Percentiles rank a stretch among this genome's conserved stretches.
phyloP scores from a whole-genome alignment of 495 filamentous ascomycete genomes.

The Neurospora discreta region DNA sequence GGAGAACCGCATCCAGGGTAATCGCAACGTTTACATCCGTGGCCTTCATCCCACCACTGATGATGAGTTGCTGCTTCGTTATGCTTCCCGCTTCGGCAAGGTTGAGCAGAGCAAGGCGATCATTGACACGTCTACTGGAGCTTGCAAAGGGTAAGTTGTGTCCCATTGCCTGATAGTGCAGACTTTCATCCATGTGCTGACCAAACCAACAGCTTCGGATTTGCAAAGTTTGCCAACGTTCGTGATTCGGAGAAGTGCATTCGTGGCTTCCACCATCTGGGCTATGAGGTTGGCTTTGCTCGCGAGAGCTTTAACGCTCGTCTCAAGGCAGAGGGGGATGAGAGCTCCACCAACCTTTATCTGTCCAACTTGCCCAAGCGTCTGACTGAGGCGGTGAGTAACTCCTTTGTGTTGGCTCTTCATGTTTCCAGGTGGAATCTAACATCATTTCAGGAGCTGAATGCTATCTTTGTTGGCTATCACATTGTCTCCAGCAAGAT shows the following conservation, averaged over 20 bases:
- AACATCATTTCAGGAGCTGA: slow-evolving; percentile 45
- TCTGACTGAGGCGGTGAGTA: slow-evolving; percentile 73
- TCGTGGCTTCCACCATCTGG: slow-evolving; percentile 83
- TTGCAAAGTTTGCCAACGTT: slow-evolving; percentile 83
- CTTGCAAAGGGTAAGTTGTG: slow-evolving; percentile 78
- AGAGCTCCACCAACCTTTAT: slow-evolving; percentile 85
- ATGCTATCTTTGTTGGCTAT: slow-evolving; percentile 71
- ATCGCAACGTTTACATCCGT: slow-evolving; percentile 94
- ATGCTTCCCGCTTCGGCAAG: slow-evolving; percentile 76
- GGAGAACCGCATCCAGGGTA: slow-evolving; percentile 73
- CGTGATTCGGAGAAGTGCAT: slow-evolving; percentile 91
- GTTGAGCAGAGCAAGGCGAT: slow-evolving; percentile 95
- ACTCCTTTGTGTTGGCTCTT: neutral
- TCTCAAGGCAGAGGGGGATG: slow-evolving; percentile 83
- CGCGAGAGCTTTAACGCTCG: slow-evolving; percentile 92
- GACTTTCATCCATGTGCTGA: slow-evolving; percentile 5
- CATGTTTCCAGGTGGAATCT: neutral
- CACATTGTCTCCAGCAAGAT: slow-evolving; percentile 85
- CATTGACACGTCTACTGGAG: slow-evolving; percentile 78
- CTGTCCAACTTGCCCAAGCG: slow-evolving; percentile 87
- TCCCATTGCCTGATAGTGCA: neutral
- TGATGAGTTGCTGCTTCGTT: slow-evolving; percentile 74
- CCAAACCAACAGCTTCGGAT: slow-evolving; percentile 63
- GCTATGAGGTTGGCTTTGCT: slow-evolving; percentile 95
- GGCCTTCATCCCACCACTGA: slow-evolving; percentile 90